Base-by-base conservation (phyloP, 176 grass and related monocot species). In the Avena eriantha region DNA sequence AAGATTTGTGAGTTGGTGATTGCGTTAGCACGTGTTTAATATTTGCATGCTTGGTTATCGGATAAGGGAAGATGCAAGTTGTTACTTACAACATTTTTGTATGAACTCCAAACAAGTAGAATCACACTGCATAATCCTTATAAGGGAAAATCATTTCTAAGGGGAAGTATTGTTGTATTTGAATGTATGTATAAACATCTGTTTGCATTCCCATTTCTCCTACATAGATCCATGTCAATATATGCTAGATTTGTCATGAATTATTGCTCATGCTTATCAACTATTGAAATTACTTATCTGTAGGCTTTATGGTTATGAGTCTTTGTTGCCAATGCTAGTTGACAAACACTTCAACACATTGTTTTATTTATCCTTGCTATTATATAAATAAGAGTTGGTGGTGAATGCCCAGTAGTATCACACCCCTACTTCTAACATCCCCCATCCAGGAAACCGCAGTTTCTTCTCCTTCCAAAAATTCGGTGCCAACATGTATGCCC, bases 161-260 rank as follows among this genome's bases (percentile, higher is more conserved):
- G 22, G 34, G 61, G 23, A 23, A 69, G 22, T 68, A 14, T 7
- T 23, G 31, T 53, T 84, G 39, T 18, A 63, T 29, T 76, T 70
- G 46, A 67, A 54, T 17, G 46, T 58, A 71, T 29, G 16, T 53
- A 72, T 64, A 26, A 58, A 69, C 31, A 23, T 4, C 19, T 48
- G 29, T 73, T 33, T 57, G 61, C 80, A 36, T 70, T 83, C 68
- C 36, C 34, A 78, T 78, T 82, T 82, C 55, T 84, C 29, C 75
- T 39, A 33, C 56, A 77, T n/a, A 53, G 23, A 74, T 31, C 35
- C 29, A 65, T 21, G 59, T 48, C 70, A 84, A 65, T 15, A 50
- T 50, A 63, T 84, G 31, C 11, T 34, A 76, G 46, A 45, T 23
- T 76, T 46, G 59, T 33, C 47, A 22, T n/a, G 8, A 76, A 21